Evolutionary conservation across 345 rosid genomes (phyloP).

Genomic region (Heritiera littoralis): DNA sequence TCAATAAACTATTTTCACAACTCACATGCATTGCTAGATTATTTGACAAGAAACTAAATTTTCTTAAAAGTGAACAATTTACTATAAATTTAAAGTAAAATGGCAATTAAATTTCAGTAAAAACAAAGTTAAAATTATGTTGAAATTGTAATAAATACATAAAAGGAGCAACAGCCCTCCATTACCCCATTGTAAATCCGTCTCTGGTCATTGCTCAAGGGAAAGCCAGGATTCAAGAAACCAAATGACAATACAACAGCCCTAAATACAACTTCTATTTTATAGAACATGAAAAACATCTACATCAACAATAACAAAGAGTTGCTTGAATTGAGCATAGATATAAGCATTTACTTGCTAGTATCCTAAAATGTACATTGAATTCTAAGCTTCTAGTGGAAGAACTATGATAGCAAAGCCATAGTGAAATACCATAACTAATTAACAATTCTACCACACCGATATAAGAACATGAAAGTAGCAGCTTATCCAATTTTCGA

Average conservation of each 20-base stretch:
- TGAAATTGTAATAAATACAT: neutral
- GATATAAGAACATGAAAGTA: slow-evolving; percentile 15
- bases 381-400: neutral
- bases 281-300: neutral
- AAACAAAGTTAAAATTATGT: too few relatives aligned
- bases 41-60: too few relatives aligned
- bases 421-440: neutral
- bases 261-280: neutral
- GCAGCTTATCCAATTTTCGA: neutral
- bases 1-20: too few relatives aligned
- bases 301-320: neutral
- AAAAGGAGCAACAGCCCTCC: neutral
- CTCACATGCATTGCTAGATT: too few relatives aligned
- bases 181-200: too few relatives aligned
- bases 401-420: neutral
- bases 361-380: neutral
- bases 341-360: neutral
- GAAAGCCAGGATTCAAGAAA: neutral
- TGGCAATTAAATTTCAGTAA: too few relatives aligned
- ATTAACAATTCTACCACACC: slow-evolving; percentile 10
- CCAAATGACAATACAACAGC: neutral
- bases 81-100: too few relatives aligned
- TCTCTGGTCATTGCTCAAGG: neutral
- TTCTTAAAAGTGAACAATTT: too few relatives aligned
- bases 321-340: neutral